These are phyloP conservation scores for Areca catechu DNA, from an alignment of 176 grass and related monocot genomes.

Conservation along the genomic window DNA sequence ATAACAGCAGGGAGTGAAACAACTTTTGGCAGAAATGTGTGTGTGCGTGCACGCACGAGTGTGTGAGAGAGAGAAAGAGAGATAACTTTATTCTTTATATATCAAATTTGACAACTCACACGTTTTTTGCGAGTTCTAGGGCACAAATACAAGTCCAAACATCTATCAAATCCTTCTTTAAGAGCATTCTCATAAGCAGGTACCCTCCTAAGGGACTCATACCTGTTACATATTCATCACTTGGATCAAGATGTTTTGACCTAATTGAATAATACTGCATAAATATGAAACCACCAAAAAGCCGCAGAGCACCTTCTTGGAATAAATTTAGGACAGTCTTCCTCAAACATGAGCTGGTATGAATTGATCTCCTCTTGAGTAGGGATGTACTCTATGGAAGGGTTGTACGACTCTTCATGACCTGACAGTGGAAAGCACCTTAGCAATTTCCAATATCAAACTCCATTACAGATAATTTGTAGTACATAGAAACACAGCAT, in stretches of 20 bases:
- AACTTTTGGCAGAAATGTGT: neutral
- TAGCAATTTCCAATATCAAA: neutral
- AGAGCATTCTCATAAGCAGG: constrained; percentile 86
- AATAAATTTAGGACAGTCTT: constrained; percentile 94
- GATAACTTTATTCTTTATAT: too few species aligned
- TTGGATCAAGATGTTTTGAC: constrained; percentile 15
- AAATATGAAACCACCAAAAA: neutral
- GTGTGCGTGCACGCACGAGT: too few species aligned
- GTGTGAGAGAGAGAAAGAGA: too few species aligned
- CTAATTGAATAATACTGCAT: constrained; percentile 3
- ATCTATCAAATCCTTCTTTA: constrained; percentile 88
- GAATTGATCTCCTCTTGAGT: constrained; percentile 94
- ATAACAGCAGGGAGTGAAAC: too few species aligned
- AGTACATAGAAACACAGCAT: too few species aligned
- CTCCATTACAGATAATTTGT: too few species aligned
- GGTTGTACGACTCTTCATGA: constrained; percentile 98
- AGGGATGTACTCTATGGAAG: constrained; percentile 89
- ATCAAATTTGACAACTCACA: constrained; percentile 30
- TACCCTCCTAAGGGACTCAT: constrained; percentile 70
- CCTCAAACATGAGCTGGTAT: constrained; percentile 91
- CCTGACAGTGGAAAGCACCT: constrained; percentile 30
- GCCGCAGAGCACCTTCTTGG: constrained; percentile 43
- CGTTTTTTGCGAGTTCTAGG: constrained; percentile 70
- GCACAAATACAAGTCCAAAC: constrained; percentile 92
- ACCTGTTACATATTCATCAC: constrained; percentile 37